Evolutionary conservation across 1,139 yeast genomes (phyloP), one percentile per base, ranked within the genome.

Genomic region (Kodamaea fungicola): DNA sequence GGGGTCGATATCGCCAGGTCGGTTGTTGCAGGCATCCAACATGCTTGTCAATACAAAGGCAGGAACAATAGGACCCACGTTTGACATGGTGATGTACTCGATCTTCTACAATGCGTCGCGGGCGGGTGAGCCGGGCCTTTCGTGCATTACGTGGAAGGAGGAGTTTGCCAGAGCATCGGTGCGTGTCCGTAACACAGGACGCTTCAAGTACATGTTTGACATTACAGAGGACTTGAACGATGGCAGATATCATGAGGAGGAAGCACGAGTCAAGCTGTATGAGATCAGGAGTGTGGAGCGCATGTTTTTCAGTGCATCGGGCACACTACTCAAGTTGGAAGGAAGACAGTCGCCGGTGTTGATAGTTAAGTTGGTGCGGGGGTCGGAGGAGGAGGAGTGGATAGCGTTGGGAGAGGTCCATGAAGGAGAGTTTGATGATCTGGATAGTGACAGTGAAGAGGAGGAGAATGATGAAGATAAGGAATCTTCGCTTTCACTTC

Each of bases 291-390:
- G 63, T 2, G 64, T 85, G 3, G 62, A 71, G 6, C 67, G 81
- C 42, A 58, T 83, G 40, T 86, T 83, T 47, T 86, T 83, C 59
- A 78, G 83, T 42, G 86, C 85, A 1, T 81, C 90, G 2, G 94
- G 94, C 0, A 72, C 73, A 39, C 59, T 85, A 10, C 67, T 86
- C 28, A 77, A 76, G 39, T 62, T 86, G 12, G 87, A 81, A 30
- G 87, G 79, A 31, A 67, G 80, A 27, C 74, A 72, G 36, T 66
- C 83, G 0, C 90, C 95, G 0, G 92, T 86, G 0, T 62, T 86
- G 36, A 83, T 85, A 2, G 53, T 85, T 24, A 85, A 75, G 42
- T 29, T 59, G 35, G 42, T 55, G 28, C 57, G 54, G n/a, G 54
- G 49, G 3, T 61, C 47, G 2, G 52, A 50, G 4, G 67, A 59